These are phyloP conservation scores for Penicillium bialowiezense DNA, from an alignment of 495 filamentous ascomycete species.

Conservation along the genomic window DNA sequence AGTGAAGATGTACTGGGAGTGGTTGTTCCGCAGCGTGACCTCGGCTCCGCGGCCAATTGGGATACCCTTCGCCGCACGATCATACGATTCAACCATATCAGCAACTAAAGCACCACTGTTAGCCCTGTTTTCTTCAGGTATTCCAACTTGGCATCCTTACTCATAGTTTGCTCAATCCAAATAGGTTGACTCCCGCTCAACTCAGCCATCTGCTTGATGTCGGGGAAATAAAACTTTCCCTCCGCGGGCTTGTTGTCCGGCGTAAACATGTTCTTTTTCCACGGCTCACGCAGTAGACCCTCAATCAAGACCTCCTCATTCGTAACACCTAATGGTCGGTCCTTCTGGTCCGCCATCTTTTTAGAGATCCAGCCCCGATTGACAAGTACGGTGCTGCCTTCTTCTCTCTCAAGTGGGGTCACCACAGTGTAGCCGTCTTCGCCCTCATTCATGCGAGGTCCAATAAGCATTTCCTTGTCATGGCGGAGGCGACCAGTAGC, in stretches of 20 bases:
- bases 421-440: constrained; percentile 87
- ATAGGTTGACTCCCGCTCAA: constrained; percentile 80
- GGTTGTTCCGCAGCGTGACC: constrained; percentile 93
- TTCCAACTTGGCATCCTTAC: constrained; percentile 41
- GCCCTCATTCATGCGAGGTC: constrained; percentile 84
- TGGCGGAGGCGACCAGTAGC: constrained; percentile 75
- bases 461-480: constrained; percentile 93
- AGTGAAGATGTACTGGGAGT: constrained; percentile 97
- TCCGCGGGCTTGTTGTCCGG: constrained; percentile 80
- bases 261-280: constrained; percentile 97
- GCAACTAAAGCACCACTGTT: constrained; percentile 53
- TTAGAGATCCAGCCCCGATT: constrained; percentile 88
- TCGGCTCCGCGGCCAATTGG: constrained; percentile 89
- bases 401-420: constrained; percentile 78
- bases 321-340: constrained; percentile 57
- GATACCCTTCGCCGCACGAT: constrained; percentile 74
- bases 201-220: constrained; percentile 89
- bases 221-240: constrained; percentile 90
- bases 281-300: constrained; percentile 82
- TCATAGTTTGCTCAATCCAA: constrained; percentile 96
- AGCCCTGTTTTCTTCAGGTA: constrained; percentile 7
- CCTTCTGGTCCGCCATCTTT: constrained; percentile 60
- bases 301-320: constrained; percentile 69
- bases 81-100: constrained; percentile 68
- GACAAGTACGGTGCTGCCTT: constrained; percentile 70